Conservation (phyloP, 768 basidiomycete species). For the Suillus decipiens region DNA sequence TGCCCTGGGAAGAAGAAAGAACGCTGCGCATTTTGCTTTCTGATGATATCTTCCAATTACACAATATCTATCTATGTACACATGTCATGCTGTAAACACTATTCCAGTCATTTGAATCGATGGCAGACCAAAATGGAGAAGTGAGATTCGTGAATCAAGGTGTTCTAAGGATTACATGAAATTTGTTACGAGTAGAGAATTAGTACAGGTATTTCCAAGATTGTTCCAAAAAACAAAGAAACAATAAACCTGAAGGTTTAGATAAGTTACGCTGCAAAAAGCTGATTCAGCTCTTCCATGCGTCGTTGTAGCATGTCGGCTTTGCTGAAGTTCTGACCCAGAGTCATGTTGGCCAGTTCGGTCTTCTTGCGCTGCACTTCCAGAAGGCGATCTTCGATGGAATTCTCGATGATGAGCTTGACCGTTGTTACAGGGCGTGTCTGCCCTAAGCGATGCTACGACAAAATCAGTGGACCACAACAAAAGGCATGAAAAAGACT, state of each 20-base stretch:
- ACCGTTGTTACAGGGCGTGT: slow-evolving; percentile 88
- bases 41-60: slow-evolving; percentile 36
- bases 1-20: slow-evolving; percentile 71
- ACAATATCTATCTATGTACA: slow-evolving; percentile 3
- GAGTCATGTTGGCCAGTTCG: slow-evolving; percentile 90
- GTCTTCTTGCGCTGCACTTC: slow-evolving; percentile 96
- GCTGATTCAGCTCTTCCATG: slow-evolving; percentile 81
- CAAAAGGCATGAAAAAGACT: slow-evolving; percentile 32
- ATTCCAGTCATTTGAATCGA: slow-evolving; percentile 7
- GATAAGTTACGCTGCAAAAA: slow-evolving; percentile 56
- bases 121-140: neutral
- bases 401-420: slow-evolving; percentile 91
- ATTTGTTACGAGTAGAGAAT: slow-evolving; percentile 31
- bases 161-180: slow-evolving; percentile 34
- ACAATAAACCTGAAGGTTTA: slow-evolving; percentile 20
- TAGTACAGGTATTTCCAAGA: slow-evolving; percentile 24
- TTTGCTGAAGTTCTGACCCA: slow-evolving; percentile 85
- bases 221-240: slow-evolving; percentile 17
- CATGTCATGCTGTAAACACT: neutral
- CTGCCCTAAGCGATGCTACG: slow-evolving; percentile 93
- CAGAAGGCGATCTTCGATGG: slow-evolving; percentile 90
- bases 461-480: slow-evolving; percentile 5
- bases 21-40: slow-evolving; percentile 75
- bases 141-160: slow-evolving; percentile 2
- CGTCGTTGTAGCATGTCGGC: slow-evolving; percentile 85